Evolutionary conservation across 371 early-diverging fungal species (phyloP).

Genomic region (Mortierella sp.): DNA sequence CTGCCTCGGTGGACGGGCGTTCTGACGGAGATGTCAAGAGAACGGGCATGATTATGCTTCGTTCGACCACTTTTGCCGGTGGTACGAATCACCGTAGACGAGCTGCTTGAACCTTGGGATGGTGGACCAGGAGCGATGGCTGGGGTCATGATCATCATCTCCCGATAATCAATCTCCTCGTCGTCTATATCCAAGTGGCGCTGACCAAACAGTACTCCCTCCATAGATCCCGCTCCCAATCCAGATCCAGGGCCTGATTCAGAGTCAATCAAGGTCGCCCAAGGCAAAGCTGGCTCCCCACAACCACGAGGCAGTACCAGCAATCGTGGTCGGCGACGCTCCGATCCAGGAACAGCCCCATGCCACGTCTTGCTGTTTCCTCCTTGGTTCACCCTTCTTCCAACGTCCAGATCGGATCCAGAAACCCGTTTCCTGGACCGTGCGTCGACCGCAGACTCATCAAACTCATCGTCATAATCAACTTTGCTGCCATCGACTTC

Average conservation of each 20-base stretch:
- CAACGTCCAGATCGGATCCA: slow-evolving; percentile 2
- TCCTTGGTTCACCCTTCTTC: neutral
- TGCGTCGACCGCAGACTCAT: neutral
- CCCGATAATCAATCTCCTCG: neutral
- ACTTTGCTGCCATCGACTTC: neutral
- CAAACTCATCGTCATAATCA: slow-evolving; percentile 13
- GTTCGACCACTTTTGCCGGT: neutral
- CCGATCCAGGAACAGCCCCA: neutral
- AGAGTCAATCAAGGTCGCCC: neutral
- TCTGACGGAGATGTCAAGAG: slow-evolving; percentile 15
- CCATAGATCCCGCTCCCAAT: neutral
- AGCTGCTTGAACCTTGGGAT: neutral
- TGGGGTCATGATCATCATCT: neutral
- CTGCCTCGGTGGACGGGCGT: neutral
- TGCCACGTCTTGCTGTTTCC: slow-evolving; percentile 1
- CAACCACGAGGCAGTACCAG: slow-evolving; percentile 8
- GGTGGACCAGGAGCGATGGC: neutral
- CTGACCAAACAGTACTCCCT: neutral
- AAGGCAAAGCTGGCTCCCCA: slow-evolving; percentile 4
- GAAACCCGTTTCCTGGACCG: slow-evolving; percentile 33
- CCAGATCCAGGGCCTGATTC: neutral
- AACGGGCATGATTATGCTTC: slow-evolving; percentile 23
- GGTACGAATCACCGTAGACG: neutral
- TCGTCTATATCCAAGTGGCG: neutral
- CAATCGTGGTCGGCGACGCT: slow-evolving; percentile 17